Evolutionary conservation across 345 rosid species (phyloP).

Genomic region (Corymbia maculata): DNA sequence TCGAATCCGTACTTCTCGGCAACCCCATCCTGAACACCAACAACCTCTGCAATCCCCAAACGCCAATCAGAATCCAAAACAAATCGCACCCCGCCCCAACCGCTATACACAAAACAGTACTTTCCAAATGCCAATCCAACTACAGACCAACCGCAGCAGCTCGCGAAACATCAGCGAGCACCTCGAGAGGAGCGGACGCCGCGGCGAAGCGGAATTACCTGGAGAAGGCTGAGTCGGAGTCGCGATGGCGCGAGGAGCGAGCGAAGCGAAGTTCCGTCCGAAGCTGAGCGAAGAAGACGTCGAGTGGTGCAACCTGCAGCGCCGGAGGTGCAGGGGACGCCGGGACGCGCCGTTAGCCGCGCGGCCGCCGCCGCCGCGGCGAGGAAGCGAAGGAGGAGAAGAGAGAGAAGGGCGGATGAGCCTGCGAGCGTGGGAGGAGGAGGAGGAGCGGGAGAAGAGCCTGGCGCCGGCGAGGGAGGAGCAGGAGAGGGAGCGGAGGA

Average conservation of each 20-base stretch:
- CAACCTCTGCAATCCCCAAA: slow-evolving; percentile 22
- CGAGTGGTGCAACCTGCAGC: slow-evolving; percentile 11
- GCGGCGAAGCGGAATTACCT: slow-evolving; percentile 15
- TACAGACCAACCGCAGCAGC: neutral
- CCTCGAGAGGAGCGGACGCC: neutral
- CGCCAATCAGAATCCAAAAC: neutral
- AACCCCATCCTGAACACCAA: slow-evolving; percentile 43
- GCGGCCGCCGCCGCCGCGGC: slow-evolving; percentile 20
- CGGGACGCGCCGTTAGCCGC: slow-evolving; percentile 15
- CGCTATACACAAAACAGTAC: neutral
- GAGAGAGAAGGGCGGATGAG: slow-evolving; percentile 12
- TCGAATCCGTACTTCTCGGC: slow-evolving; percentile 79
- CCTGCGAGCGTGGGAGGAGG: slow-evolving; percentile 26
- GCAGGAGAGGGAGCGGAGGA: slow-evolving; percentile 45
- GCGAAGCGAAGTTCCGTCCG: slow-evolving; percentile 33
- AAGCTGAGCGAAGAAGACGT: slow-evolving; percentile 10
- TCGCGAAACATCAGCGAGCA: neutral
- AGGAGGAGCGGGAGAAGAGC: slow-evolving; percentile 30
- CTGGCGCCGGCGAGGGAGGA: slow-evolving; percentile 29
- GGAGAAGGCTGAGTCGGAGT: slow-evolving; percentile 49
- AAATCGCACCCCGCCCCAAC: neutral
- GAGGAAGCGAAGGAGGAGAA: slow-evolving; percentile 9
- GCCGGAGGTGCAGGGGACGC: slow-evolving; percentile 33
- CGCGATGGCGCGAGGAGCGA: slow-evolving; percentile 59
- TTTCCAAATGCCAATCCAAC: neutral